Conservation (phyloP, 805 yeast species). For the Pichia occidentalis region DNA sequence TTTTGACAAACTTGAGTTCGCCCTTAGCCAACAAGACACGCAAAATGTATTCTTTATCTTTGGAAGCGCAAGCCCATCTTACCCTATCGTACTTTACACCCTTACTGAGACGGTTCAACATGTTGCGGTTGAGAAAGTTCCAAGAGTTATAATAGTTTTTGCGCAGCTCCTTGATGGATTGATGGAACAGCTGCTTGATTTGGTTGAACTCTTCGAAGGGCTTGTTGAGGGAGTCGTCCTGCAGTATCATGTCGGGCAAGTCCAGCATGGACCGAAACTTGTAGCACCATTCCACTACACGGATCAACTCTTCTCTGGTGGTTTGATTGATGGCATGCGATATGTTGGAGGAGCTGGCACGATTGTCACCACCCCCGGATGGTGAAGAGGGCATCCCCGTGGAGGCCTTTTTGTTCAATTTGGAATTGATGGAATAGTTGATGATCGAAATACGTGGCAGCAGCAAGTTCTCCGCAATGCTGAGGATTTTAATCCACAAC, state of each 20-base stretch:
- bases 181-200: constrained; percentile 17
- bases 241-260: constrained; percentile 23
- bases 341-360: constrained; percentile 1
- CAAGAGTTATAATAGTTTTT: constrained; percentile 20
- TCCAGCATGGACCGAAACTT: constrained; percentile 26
- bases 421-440: constrained; percentile 8
- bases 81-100: constrained; percentile 31
- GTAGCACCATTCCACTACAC: constrained; percentile 29
- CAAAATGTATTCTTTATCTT: constrained; percentile 52
- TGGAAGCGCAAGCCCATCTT: constrained; percentile 38
- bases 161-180: constrained; percentile 14
- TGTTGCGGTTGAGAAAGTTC: constrained; percentile 19
- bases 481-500: constrained; percentile 72
- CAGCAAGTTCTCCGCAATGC: constrained; percentile 61
- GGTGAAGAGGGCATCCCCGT: neutral
- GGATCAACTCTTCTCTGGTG: constrained; percentile 20
- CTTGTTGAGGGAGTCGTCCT: constrained; percentile 16
- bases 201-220: constrained; percentile 20
- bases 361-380: neutral
- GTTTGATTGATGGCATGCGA: constrained; percentile 13
- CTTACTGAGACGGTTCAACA: constrained; percentile 17
- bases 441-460: constrained; percentile 49
- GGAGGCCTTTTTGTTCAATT: constrained; percentile 13
- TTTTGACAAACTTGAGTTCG: constrained; percentile 23
- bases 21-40: constrained; percentile 54